These are phyloP conservation scores for Diaporthe aspalathi DNA, from an alignment of 2,329 filamentous ascomycete species.

Conservation along the genomic window DNA sequence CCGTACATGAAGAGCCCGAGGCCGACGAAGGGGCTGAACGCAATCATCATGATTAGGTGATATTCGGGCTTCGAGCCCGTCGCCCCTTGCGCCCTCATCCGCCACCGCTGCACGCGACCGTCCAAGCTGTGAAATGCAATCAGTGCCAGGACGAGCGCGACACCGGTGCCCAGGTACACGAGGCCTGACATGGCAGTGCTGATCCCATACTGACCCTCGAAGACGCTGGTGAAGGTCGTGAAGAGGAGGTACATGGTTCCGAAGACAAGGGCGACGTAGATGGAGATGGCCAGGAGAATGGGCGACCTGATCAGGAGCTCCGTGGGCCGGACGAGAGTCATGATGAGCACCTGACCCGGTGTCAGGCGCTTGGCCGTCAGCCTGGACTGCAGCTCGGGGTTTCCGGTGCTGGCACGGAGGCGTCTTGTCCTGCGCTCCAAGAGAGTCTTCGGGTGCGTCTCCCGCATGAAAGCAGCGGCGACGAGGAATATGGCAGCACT, in stretches of 20 bases:
- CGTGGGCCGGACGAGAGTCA: slow-evolving; percentile 50
- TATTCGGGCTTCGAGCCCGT: slow-evolving; percentile 50
- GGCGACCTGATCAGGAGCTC: slow-evolving; percentile 64
- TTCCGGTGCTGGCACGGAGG: slow-evolving; percentile 56
- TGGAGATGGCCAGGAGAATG: slow-evolving; percentile 59
- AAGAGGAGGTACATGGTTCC: slow-evolving; percentile 53
- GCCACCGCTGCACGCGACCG: background rate
- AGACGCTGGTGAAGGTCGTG: slow-evolving; percentile 54
- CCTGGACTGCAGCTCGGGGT: slow-evolving; percentile 44
- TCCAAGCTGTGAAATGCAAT: background rate
- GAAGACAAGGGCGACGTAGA: slow-evolving; percentile 52
- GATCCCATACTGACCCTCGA: slow-evolving; percentile 50
- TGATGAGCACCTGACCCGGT: background rate
- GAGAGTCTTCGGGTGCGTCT: slow-evolving; percentile 56
- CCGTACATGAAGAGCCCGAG: slow-evolving; percentile 60
- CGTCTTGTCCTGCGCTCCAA: slow-evolving; percentile 55
- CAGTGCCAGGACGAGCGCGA: slow-evolving; percentile 32
- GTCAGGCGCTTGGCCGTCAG: slow-evolving; percentile 22
- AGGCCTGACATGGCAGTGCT: slow-evolving; percentile 46
- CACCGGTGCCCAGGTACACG: slow-evolving; percentile 60
- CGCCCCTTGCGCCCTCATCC: slow-evolving; percentile 14
- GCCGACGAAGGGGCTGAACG: slow-evolving; percentile 55
- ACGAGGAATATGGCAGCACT: slow-evolving; percentile 49
- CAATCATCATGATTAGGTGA: slow-evolving; percentile 56
- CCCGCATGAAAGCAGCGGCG: slow-evolving; percentile 52